These are phyloP conservation scores for Aciculoconidium aculeatum DNA, from an alignment of 805 yeast genomes.

Conservation along the genomic window DNA sequence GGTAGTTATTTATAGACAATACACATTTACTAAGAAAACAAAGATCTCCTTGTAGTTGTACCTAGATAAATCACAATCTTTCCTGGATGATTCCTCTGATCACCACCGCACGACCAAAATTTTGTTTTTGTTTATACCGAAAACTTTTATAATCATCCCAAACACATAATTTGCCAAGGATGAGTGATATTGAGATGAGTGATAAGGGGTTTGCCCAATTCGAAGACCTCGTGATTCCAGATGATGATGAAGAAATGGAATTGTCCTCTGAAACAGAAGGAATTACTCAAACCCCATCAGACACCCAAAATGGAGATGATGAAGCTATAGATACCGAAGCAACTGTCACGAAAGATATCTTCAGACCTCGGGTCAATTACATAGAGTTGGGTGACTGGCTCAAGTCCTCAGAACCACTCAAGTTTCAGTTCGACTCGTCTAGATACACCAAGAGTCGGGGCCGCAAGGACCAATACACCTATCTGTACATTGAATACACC, in stretches of 20 bases:
- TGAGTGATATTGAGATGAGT: constrained; percentile 1
- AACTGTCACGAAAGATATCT: constrained; percentile 4
- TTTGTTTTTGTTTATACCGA: too few species aligned
- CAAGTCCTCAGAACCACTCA: constrained; percentile 26
- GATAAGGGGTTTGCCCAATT: constrained; percentile 25
- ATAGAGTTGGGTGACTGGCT: constrained; percentile 45
- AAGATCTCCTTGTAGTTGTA: too few species aligned
- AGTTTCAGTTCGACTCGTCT: constrained; percentile 37
- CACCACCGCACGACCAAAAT: too few species aligned
- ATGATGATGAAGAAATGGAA: constrained; percentile 17
- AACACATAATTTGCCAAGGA: constrained; percentile 1
- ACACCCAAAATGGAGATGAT: constrained; percentile 3
- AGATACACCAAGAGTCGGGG: constrained; percentile 33
- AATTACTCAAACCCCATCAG: constrained; percentile 9
- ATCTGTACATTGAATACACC: constrained; percentile 42
- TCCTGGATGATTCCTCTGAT: too few species aligned
- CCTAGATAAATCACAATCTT: too few species aligned
- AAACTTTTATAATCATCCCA: too few species aligned
- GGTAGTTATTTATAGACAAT: constrained; percentile 1
- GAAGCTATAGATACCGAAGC: constrained; percentile 2
- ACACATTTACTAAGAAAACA: not conserved
- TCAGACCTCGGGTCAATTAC: constrained; percentile 15
- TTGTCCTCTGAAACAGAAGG: constrained; percentile 16
- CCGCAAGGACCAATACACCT: constrained; percentile 28
- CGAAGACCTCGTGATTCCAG: constrained; percentile 41